Evolutionary conservation across 495 filamentous ascomycete species (phyloP), one percentile per base, ranked within the genome.

Genomic region (Schizothecium vesticola): DNA sequence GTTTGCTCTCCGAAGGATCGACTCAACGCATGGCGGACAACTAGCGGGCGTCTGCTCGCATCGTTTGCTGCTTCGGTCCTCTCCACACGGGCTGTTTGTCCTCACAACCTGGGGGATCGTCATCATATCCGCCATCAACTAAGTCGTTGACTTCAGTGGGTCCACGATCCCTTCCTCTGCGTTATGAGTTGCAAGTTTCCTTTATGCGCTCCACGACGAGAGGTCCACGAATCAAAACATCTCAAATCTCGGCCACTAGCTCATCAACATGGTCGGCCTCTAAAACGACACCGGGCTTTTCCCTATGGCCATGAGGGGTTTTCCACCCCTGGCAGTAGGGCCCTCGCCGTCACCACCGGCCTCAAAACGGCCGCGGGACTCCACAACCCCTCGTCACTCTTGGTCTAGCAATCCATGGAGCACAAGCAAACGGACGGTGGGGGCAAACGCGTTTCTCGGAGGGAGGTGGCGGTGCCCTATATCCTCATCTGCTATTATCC

Each of bases 401-500:
- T 19, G 13, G 33, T 43, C 12, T 16, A 5, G 33, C 33, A 5
- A 13, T 43, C 33, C 33, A 43, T n/a, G n/a, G n/a, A n/a, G 33
- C 13, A 43, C 33, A 43, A 43, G 33, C 13, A 43, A 19, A 43
- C 33, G 33, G 33, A 43, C 33, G 33, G 33, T 43, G 33, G 33
- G 33, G 28, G 33, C 12, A n/a, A n/a, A n/a, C 33, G 13, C 3
- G 13, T 6, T 13, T 23, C 65, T 70, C 51, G 64, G 56, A 28
- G 56, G 60, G 57, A 31, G 21, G 63, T 8, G 23, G 63, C 51
- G 3, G n/a, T 55, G 59, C 64, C 65, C 69, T 75, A 75, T 77
- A 77, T 62, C 59, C 26, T 62, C 25, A 24, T n/a, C 70, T 72
- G 67, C 29, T 77, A 77, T 43, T 77, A 75, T 73, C 24, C 66